phyloP scores from a whole-genome alignment of 192 early-diverging fungal species.

The Umbelopsis isabellina region DNA sequence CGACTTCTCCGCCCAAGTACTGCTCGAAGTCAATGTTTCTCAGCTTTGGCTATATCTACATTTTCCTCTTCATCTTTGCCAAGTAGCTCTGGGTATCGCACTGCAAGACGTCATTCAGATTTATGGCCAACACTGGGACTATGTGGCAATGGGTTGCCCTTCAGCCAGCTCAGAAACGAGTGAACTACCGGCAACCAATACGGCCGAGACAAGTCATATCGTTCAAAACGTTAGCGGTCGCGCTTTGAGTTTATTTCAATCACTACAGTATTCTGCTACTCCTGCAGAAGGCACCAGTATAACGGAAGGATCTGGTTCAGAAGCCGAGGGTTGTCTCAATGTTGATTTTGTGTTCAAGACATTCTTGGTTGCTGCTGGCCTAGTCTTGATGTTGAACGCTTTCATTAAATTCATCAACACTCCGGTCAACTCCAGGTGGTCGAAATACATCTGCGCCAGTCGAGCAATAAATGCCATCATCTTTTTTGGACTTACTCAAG shows the following conservation, averaged over 20 bases:
- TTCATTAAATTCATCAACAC: constrained; percentile 42
- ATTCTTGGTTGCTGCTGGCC: constrained; percentile 35
- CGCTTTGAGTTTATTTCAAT: constrained; percentile 3
- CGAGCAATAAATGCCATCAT: constrained; percentile 34
- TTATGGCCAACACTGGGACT: constrained; percentile 29
- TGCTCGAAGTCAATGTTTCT: constrained; percentile 26
- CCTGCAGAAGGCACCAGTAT: neutral
- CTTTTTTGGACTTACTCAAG: constrained; percentile 33
- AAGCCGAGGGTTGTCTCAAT: constrained; percentile 22
- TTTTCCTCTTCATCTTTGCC: constrained; percentile 54
- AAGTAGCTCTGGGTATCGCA: constrained; percentile 52
- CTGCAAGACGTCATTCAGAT: constrained; percentile 46
- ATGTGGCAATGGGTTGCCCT: neutral
- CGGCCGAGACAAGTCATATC: neutral
- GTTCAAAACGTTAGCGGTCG: neutral
- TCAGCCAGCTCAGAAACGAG: neutral
- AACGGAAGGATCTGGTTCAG: neutral
- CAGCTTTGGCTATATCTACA: constrained; percentile 53
- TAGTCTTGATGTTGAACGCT: constrained; percentile 40
- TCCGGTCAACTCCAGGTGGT: constrained; percentile 26
- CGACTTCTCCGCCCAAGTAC: constrained; percentile 42
- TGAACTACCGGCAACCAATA: neutral
- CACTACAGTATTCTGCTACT: neutral
- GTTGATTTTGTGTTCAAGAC: constrained; percentile 33
- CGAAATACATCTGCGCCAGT: constrained; percentile 30